Evolutionary conservation across 768 basidiomycete genomes (phyloP).

Genomic region (Trametes maxima): DNA sequence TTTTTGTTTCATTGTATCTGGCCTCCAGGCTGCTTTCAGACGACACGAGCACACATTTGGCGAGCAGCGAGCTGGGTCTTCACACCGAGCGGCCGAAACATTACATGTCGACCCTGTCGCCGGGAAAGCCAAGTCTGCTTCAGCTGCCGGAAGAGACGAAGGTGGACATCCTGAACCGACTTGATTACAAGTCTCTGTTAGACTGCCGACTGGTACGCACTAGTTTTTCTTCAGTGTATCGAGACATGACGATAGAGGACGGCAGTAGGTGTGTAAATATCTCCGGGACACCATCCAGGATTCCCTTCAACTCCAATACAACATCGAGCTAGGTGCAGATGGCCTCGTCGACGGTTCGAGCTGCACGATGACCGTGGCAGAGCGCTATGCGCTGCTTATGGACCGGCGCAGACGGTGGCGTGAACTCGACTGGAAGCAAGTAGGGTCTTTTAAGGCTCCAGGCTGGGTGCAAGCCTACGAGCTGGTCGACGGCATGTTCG

Average conservation of each 20-base stretch:
- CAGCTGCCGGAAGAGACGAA: conserved; percentile 25
- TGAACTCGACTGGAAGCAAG: conserved; percentile 32
- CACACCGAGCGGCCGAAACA: too few relatives aligned
- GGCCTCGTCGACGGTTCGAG: conserved; percentile 31
- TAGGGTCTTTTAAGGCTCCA: conserved; percentile 33
- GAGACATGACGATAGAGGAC: not conserved
- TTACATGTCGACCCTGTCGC: not conserved
- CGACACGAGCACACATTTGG: too few relatives aligned
- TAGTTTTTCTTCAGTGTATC: not conserved
- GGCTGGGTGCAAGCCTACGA: conserved; percentile 56
- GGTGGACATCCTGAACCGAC: conserved; percentile 20
- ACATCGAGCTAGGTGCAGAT: conserved; percentile 36
- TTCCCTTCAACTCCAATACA: conserved; percentile 34
- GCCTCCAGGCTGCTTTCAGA: too few relatives aligned
- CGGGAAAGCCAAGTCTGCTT: not conserved
- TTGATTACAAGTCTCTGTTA: conserved; percentile 21
- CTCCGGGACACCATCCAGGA: conserved; percentile 24
- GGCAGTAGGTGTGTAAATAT: conserved; percentile 29
- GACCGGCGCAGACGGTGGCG: conserved; percentile 41
- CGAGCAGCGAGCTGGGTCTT: too few relatives aligned
- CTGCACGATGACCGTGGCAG: conserved; percentile 26
- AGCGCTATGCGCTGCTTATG: conserved; percentile 38
- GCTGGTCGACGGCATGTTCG: conserved; percentile 61
- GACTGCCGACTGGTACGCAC: conserved; percentile 19
- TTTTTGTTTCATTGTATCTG: too few relatives aligned